These are phyloP conservation scores for Tulasnella sp. DNA, from an alignment of 768 basidiomycete genomes.

Conservation along the genomic window DNA sequence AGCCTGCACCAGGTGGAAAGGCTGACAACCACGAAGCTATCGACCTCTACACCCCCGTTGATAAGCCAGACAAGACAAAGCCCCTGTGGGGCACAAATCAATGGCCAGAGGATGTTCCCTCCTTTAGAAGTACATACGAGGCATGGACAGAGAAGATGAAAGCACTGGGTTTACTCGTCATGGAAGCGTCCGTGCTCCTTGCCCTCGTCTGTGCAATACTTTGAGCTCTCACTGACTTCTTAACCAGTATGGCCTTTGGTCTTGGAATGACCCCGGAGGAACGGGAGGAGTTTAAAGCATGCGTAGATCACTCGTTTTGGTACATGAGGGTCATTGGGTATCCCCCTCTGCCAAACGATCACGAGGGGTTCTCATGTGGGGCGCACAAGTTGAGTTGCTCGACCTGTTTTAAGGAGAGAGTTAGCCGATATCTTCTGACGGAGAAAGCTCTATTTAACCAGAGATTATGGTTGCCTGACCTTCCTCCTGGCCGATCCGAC, in stretches of 20 bases:
- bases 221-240: background rate
- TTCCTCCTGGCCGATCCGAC: constrained; percentile 83
- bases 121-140: constrained; percentile 58
- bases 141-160: constrained; percentile 84
- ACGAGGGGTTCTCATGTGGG: constrained; percentile 82
- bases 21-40: constrained; percentile 63
- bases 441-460: constrained; percentile 27
- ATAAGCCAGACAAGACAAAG: constrained; percentile 57
- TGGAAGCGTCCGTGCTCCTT: constrained; percentile 64
- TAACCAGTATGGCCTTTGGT: constrained; percentile 66
- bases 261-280: constrained; percentile 65
- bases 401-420: background rate
- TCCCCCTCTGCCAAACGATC: constrained; percentile 69
- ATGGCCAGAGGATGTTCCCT: constrained; percentile 52
- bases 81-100: constrained; percentile 81
- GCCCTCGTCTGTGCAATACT: background rate
- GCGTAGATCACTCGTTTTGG: constrained; percentile 86
- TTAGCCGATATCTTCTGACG: background rate
- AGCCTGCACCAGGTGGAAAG: background rate
- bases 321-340: constrained; percentile 83
- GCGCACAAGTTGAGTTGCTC: constrained; percentile 59
- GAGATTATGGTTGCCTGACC: constrained; percentile 90
- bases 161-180: constrained; percentile 64
- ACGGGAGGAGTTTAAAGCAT: constrained; percentile 55
- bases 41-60: constrained; percentile 72